Evolutionary conservation across 108 stramenopile genomes (phyloP).

Genomic region (Epithemia pelagica): DNA sequence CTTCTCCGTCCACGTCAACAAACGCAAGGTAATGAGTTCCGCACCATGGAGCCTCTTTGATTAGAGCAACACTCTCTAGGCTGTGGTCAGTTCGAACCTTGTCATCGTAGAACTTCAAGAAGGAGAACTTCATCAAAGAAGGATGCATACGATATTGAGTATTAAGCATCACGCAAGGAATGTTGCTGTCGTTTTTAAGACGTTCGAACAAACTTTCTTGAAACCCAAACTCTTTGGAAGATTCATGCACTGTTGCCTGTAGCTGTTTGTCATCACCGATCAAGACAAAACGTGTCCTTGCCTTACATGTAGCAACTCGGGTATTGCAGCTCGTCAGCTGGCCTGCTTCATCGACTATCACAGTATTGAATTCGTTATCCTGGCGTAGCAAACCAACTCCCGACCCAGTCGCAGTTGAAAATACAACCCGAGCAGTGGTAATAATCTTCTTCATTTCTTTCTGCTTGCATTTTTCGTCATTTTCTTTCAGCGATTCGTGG

Average conservation of each 20-base stretch:
- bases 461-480: neutral
- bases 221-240: neutral
- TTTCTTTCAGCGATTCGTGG: neutral
- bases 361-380: conserved; percentile 30
- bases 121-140: conserved; percentile 87
- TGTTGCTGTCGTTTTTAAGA: conserved; percentile 41
- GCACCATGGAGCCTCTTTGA: conserved; percentile 61
- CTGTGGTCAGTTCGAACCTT: conserved; percentile 41
- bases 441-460: neutral
- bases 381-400: neutral
- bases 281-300: conserved; percentile 46
- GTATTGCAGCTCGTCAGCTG: conserved; percentile 63
- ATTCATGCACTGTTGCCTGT: conserved; percentile 49
- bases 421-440: neutral
- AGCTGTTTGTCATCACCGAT: conserved; percentile 70
- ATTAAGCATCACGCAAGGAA: conserved; percentile 57
- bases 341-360: conserved; percentile 76
- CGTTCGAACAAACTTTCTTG: conserved; percentile 13
- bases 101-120: conserved; percentile 75
- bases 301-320: conserved; percentile 46
- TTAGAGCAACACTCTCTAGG: conserved; percentile 13
- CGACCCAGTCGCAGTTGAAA: neutral
- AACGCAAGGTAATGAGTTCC: conserved; percentile 46
- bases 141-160: conserved; percentile 96
- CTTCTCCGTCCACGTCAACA: conserved; percentile 58